Evolutionary conservation across 2,329 filamentous ascomycete genomes (phyloP).

Genomic region (Calonectria henricotiae): DNA sequence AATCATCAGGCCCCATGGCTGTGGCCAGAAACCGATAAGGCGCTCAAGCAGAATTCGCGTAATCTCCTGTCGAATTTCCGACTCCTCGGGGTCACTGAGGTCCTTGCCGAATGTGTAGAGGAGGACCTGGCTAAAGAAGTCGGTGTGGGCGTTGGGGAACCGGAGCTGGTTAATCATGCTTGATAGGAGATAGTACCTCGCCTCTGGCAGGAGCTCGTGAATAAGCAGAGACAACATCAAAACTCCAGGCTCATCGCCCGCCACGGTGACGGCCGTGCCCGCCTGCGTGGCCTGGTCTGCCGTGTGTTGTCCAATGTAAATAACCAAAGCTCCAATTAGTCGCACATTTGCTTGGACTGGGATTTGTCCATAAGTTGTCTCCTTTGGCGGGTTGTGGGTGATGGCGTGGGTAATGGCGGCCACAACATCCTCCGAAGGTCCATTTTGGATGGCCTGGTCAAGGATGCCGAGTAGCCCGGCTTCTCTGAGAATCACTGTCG

Average conservation of each 20-base stretch:
- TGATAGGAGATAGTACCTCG: slow-evolving; percentile 86
- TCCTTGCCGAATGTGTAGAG: slow-evolving; percentile 89
- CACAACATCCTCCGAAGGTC: slow-evolving; percentile 80
- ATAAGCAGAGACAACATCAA: slow-evolving; percentile 83
- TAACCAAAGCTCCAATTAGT: slow-evolving; percentile 86
- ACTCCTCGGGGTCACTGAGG: slow-evolving; percentile 81
- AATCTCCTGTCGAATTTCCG: slow-evolving; percentile 90
- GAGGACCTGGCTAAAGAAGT: slow-evolving; percentile 91
- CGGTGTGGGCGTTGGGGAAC: slow-evolving; percentile 90
- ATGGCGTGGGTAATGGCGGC: slow-evolving; percentile 84
- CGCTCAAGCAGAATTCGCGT: slow-evolving; percentile 91
- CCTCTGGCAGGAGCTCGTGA: slow-evolving; percentile 82
- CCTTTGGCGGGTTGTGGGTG: slow-evolving; percentile 71
- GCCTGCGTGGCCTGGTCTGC: slow-evolving; percentile 74
- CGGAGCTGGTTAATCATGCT: slow-evolving; percentile 94
- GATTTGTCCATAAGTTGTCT: slow-evolving; percentile 78
- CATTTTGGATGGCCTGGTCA: slow-evolving; percentile 73
- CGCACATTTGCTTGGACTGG: slow-evolving; percentile 79
- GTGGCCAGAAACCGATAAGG: slow-evolving; percentile 89
- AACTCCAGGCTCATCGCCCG: slow-evolving; percentile 69
- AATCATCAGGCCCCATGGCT: slow-evolving; percentile 95
- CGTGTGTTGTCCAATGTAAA: slow-evolving; percentile 85
- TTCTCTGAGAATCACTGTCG: slow-evolving; percentile 69
- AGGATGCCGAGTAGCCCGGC: slow-evolving; percentile 74
- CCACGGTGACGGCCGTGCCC: slow-evolving; percentile 70